Evolutionary conservation across 345 rosid species (phyloP), one percentile per base, ranked within the genome.

Genomic region (Microcos paniculata): DNA sequence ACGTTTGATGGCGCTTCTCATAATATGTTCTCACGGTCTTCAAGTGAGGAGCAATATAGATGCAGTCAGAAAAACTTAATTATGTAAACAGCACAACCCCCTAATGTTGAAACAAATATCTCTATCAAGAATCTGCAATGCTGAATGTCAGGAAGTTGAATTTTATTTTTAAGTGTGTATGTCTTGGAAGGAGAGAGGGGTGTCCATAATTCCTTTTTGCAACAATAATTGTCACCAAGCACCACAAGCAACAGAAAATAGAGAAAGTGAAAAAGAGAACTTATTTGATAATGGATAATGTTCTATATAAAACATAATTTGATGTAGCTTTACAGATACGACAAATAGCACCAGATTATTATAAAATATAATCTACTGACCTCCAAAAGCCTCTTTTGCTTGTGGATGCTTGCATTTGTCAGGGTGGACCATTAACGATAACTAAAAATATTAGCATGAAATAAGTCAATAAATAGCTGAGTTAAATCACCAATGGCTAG

Each of bases 361-460:
- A 51, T 48, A 74, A 48, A 48, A 13, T 33, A 28, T 58, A 58
- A 28, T 19, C 67, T 23, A 58, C 55, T 62, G 80, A 93, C 99
- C 98, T 81, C 84, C 94, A 86, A 96, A 96, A 59, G 99, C 99
- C 86, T 96, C 99, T 79, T 96, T 93, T 38, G 99, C 97, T 82
- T 89, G 96, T 16, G 96, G 97, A 84, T 96, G 98, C 87, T 96
- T 93, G 90, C 98, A 96, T 85, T 96, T 96, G 74, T 96, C 98
- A 84, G 99, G 99, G 52, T 93, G 98, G 81, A 96, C 97, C 88
- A 96, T 76, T 84, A 96, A 82, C 73, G 99, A 96, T 74, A 96
- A 69, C 99, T 93, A 69, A 21, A 84, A 43, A 31, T 56, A 49
- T 40, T 26, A n/a, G 78, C 26, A 57, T 14, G 59, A 76, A 84